These are phyloP conservation scores for Thuidium tamariscinum DNA, from an alignment of 225 moss, liverwort and hornwort genomes.

Conservation along the genomic window DNA sequence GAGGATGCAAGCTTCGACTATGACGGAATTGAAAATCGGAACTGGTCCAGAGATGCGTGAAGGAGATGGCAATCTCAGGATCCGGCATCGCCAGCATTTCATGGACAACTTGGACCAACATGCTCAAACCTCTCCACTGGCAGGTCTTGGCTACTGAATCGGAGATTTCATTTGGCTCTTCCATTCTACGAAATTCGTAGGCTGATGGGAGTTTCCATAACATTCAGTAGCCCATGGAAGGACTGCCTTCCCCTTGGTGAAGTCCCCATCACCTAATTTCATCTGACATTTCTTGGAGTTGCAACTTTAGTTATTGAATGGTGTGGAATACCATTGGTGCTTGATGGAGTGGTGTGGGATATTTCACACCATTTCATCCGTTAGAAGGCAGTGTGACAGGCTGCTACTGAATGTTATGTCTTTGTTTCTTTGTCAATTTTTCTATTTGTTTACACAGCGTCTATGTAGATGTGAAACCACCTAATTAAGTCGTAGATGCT, in stretches of 20 bases:
- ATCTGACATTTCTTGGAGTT: too few species aligned
- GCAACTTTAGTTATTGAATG: too few species aligned
- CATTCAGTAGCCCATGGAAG: too few species aligned
- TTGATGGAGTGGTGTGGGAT: too few species aligned
- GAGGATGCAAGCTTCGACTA: background rate
- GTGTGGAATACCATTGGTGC: too few species aligned
- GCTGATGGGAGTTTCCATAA: background rate
- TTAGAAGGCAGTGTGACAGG: too few species aligned
- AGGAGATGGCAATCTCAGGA: background rate
- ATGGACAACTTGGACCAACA: background rate
- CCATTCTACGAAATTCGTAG: background rate
- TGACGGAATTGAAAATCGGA: background rate
- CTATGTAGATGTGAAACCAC: background rate
- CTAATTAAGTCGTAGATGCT: background rate
- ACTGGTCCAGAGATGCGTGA: background rate
- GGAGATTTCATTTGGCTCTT: background rate
- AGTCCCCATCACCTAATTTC: too few species aligned
- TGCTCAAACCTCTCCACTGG: background rate
- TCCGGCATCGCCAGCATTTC: background rate
- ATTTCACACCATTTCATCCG: too few species aligned
- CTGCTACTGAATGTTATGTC: too few species aligned
- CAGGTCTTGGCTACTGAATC: background rate
- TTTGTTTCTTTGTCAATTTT: background rate
- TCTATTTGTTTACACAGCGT: background rate
- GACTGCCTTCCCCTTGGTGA: too few species aligned